phyloP scores from a whole-genome alignment of 129 eudicot genomes.

The Dittrichia graveolens region DNA sequence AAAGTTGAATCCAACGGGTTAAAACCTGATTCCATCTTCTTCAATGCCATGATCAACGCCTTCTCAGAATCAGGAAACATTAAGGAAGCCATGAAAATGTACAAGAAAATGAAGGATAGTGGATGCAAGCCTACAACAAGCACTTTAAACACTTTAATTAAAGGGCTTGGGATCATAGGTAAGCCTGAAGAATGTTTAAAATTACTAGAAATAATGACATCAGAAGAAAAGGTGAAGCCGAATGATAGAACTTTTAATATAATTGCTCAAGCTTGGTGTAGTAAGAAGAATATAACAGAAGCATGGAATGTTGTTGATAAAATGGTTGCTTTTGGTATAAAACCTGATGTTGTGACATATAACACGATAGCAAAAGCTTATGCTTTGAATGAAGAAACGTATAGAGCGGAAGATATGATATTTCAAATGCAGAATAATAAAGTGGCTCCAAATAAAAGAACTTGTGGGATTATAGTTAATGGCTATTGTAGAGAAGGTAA shows the following conservation, averaged over 20 bases:
- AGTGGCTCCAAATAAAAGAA: constrained; percentile 73
- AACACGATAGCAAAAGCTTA: constrained; percentile 94
- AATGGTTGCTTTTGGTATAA: constrained; percentile 74
- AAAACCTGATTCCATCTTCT: constrained; percentile 87
- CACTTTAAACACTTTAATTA: constrained; percentile 82
- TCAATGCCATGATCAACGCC: constrained; percentile 87
- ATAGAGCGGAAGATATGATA: constrained; percentile 75
- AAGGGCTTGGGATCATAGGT: constrained; percentile 83
- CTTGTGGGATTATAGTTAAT: constrained; percentile 82
- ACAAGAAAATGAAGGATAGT: constrained; percentile 70
- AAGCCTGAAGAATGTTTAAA: constrained; percentile 84
- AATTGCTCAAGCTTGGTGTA: constrained; percentile 84
- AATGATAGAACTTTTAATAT: constrained; percentile 85
- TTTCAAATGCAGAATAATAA: constrained; percentile 56
- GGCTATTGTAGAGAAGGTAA: constrained; percentile 87
- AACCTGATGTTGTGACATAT: constrained; percentile 81
- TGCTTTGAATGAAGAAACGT: constrained; percentile 70
- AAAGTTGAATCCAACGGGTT: constrained; percentile 71
- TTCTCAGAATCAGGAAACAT: constrained; percentile 85
- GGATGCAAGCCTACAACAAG: constrained; percentile 86
- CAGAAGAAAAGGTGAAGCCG: constrained; percentile 67
- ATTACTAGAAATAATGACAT: constrained; percentile 60
- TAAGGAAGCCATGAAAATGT: constrained; percentile 79
- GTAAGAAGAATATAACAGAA: constrained; percentile 54
- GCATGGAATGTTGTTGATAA: constrained; percentile 77